A percentile compares a stretch with the other conserved stretches of the same genome.
These are phyloP conservation scores for Capsaspora owczarzaki DNA, from an alignment of 78 protist species.

Conservation along the genomic window DNA sequence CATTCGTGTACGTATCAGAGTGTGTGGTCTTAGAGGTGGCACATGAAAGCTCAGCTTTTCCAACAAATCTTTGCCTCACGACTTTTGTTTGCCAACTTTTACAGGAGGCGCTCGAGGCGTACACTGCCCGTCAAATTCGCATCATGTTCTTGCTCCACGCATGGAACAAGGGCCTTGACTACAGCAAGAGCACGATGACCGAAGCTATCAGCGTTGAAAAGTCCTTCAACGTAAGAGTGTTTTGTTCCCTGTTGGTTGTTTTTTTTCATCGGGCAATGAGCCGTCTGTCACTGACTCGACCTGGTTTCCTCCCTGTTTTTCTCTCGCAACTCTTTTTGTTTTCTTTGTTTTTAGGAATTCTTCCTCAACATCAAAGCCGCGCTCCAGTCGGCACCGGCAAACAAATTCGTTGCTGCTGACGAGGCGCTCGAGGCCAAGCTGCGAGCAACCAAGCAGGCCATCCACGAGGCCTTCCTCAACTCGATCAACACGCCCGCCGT, in stretches of 20 bases:
- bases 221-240: slow-evolving; percentile 19
- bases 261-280: too few species aligned
- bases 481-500: slow-evolving; percentile 81
- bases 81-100: too few species aligned
- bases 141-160: slow-evolving; percentile 74
- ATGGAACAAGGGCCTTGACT: slow-evolving; percentile 63
- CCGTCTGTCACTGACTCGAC: not conserved
- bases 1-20: slow-evolving; percentile 52
- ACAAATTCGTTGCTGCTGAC: not conserved
- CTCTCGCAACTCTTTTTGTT: not conserved
- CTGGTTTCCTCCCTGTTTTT: not conserved
- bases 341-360: slow-evolving; percentile 45
- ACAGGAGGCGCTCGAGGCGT: slow-evolving; percentile 53
- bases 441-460: slow-evolving; percentile 10
- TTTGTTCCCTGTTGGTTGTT: not conserved
- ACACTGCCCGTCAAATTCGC: slow-evolving; percentile 86
- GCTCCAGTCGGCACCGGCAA: not conserved
- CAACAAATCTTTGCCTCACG: too few species aligned
- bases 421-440: slow-evolving; percentile 13
- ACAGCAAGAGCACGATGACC: slow-evolving; percentile 58
- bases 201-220: slow-evolving; percentile 59
- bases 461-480: slow-evolving; percentile 69
- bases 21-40: slow-evolving; percentile 4
- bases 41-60: not conserved
- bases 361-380: slow-evolving; percentile 63